Percentiles rank a stretch among this genome's conserved stretches.
phyloP scores from a whole-genome alignment of 192 early-diverging fungal genomes.

The Backusella mclennaniae region DNA sequence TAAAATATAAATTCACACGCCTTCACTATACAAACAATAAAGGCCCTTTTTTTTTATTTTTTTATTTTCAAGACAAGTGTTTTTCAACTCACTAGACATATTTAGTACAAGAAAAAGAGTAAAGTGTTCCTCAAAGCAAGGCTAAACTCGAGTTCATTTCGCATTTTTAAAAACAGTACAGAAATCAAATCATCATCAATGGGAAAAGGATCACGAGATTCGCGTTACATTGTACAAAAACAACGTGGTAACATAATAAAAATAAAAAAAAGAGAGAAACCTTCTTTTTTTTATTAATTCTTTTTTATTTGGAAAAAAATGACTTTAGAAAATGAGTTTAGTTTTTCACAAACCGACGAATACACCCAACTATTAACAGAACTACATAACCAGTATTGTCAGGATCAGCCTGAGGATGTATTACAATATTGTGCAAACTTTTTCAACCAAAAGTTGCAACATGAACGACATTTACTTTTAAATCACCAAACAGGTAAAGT shows the following conservation, averaged over 20 bases:
- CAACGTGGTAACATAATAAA: not conserved
- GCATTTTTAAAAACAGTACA: not conserved
- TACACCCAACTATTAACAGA: slow-evolving; percentile 78
- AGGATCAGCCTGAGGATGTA: slow-evolving; percentile 81
- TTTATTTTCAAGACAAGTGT: too few species aligned
- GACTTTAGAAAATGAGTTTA: not conserved
- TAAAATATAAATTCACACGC: not conserved
- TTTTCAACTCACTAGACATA: not conserved
- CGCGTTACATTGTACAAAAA: not conserved
- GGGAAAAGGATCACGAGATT: slow-evolving; percentile 5
- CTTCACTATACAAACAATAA: not conserved
- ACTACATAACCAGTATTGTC: slow-evolving; percentile 77
- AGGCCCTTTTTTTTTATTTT: not conserved
- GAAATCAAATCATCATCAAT: not conserved
- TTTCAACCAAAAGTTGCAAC: slow-evolving; percentile 82
- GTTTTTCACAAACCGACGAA: slow-evolving; percentile 17
- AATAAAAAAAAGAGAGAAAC: not conserved
- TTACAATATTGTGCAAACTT: slow-evolving; percentile 91
- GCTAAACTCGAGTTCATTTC: not conserved
- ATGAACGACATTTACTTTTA: slow-evolving; percentile 65
- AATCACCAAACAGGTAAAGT: slow-evolving; percentile 2
- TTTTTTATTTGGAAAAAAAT: not conserved
- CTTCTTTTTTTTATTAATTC: not conserved
- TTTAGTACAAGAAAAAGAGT: not conserved
- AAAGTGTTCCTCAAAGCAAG: not conserved